These are phyloP conservation scores for Cordyceps fumosorosea DNA, from an alignment of 2,329 filamentous ascomycete species.

Conservation along the genomic window DNA sequence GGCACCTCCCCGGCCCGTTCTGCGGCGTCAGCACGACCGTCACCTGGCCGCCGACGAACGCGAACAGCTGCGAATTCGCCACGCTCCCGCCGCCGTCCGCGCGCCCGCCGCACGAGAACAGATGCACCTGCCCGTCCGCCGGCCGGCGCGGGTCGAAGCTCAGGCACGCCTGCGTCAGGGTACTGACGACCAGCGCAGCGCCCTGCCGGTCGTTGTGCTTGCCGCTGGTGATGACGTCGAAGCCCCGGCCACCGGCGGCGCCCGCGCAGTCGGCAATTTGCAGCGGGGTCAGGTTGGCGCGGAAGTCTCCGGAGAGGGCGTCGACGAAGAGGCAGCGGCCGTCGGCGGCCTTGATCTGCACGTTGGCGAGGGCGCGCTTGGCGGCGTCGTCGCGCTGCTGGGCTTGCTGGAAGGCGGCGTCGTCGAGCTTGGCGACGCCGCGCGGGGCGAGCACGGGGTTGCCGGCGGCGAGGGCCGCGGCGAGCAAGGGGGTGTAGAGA, in stretches of 20 bases:
- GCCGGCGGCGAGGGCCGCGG: conserved; percentile 21
- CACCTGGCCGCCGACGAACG: conserved; percentile 35
- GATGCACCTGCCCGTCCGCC: conserved; percentile 44
- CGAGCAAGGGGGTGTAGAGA: conserved; percentile 14
- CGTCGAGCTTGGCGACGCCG: conserved; percentile 35
- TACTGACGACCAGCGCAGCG: conserved; percentile 47
- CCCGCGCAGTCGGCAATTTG: conserved; percentile 38
- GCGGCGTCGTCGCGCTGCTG: conserved; percentile 38
- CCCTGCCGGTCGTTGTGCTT: conserved; percentile 42
- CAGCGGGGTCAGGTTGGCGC: conserved; percentile 40
- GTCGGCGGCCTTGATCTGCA: conserved; percentile 38
- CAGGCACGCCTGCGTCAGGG: conserved; percentile 50
- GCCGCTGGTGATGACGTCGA: conserved; percentile 43
- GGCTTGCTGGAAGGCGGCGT: conserved; percentile 33
- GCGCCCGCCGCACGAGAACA: conserved; percentile 54
- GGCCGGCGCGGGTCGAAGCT: conserved; percentile 49
- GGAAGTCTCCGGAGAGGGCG: conserved; percentile 40
- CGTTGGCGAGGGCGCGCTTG: conserved; percentile 36
- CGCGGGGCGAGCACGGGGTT: conserved; percentile 23
- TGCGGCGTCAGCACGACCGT: conserved; percentile 38
- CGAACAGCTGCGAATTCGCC: conserved; percentile 46
- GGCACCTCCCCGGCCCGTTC: conserved; percentile 35
- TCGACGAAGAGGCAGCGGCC: conserved; percentile 41
- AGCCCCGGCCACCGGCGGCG: conserved; percentile 33
- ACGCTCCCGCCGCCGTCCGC: conserved; percentile 47